phyloP scores from a whole-genome alignment of 148 eudicot species.

The Beta vulgaris region DNA sequence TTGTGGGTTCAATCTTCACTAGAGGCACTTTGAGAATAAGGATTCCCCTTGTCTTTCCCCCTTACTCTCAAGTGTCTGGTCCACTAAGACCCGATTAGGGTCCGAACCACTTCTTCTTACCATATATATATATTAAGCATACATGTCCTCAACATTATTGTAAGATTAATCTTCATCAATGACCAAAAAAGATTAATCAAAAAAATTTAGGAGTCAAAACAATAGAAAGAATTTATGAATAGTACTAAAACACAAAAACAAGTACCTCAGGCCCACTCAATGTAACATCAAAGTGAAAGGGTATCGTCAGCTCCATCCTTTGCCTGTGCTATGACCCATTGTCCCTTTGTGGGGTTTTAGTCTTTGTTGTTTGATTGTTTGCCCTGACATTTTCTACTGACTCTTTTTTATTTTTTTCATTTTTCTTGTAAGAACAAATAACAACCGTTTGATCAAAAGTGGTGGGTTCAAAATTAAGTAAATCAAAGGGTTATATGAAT shows the following conservation, averaged over 20 bases:
- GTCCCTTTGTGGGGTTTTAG: not conserved
- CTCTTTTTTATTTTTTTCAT: not conserved
- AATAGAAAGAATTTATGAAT: not conserved
- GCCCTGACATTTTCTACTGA: not conserved
- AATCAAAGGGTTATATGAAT: not conserved
- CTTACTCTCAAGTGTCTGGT: too few species aligned
- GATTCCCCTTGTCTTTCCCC: too few species aligned
- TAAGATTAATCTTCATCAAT: too few species aligned
- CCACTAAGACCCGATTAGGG: too few species aligned
- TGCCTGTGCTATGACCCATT: not conserved
- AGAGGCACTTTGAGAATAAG: too few species aligned
- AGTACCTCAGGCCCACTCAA: conserved; percentile 8
- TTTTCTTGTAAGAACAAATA: not conserved
- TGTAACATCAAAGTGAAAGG: conserved; percentile 18
- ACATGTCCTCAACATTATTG: too few species aligned
- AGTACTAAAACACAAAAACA: not conserved
- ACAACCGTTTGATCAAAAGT: not conserved
- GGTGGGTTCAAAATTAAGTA: too few species aligned
- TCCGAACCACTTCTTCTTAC: too few species aligned
- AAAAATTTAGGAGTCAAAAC: too few species aligned
- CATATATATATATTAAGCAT: too few species aligned
- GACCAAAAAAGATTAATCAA: too few species aligned
- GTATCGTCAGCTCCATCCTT: conserved; percentile 21
- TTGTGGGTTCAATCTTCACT: too few species aligned
- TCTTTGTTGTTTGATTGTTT: conserved; percentile 4